These are phyloP conservation scores for Handroanthus guayacan DNA, from an alignment of 257 asterid species.

Conservation along the genomic window DNA sequence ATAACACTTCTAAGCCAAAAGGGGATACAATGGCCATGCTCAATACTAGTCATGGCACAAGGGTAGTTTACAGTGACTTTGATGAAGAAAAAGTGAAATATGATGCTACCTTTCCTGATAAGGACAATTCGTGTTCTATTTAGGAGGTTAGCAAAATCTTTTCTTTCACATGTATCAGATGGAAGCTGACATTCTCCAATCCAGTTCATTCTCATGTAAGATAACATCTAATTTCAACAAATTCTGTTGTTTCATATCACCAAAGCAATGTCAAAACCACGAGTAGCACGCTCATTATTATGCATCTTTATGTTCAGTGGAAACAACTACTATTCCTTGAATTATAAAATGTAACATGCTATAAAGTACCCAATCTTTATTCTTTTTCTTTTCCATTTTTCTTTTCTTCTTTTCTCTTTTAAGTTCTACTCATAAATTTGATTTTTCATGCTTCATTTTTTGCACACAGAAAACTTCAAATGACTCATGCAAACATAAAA, in stretches of 20 bases:
- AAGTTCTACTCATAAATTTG: background rate
- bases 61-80: slow-evolving; percentile 3
- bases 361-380: background rate
- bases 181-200: background rate
- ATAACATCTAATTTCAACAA: background rate
- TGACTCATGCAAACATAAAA: background rate
- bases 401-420: background rate
- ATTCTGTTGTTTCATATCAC: slow-evolving; percentile 7
- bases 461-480: background rate
- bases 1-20: no score
- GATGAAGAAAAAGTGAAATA: background rate
- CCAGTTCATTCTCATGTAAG: background rate
- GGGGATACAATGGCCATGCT: background rate
- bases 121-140: background rate
- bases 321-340: background rate
- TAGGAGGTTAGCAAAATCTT: background rate
- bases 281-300: no score
- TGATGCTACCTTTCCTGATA: slow-evolving; percentile 9
- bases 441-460: background rate
- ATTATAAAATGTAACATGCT: background rate
- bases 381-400: slow-evolving; percentile 2
- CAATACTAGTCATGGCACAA: background rate
- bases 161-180: background rate
- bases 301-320: background rate
- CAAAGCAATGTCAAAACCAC: background rate